Conservation (phyloP, 2,329 filamentous ascomycete species). For the Diaporthe sp. region DNA sequence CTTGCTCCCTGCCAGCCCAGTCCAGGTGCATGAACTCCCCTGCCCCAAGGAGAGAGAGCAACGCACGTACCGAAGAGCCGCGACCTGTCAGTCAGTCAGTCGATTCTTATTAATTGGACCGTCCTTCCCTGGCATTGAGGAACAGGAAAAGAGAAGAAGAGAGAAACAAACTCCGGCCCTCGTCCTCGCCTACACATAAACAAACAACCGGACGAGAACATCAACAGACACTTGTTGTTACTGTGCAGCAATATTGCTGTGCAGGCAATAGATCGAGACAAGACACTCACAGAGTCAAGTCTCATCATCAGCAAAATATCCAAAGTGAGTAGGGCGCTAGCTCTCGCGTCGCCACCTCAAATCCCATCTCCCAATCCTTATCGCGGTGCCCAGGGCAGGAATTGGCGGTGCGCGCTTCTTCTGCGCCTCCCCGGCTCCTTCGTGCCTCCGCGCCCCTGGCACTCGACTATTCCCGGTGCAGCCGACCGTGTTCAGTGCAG, state of each 20-base stretch:
- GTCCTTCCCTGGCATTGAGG: background rate
- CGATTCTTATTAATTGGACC: conserved; percentile 26
- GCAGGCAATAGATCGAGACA: background rate
- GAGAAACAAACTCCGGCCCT: background rate
- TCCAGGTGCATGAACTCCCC: conserved; percentile 24
- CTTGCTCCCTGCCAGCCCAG: conserved; percentile 19
- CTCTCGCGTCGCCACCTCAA: conserved; percentile 20
- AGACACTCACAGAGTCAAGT: background rate
- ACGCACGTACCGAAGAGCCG: conserved; percentile 16
- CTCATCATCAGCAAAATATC: too few species aligned
- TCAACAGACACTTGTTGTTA: background rate
- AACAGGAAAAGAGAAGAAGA: background rate
- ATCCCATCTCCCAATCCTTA: background rate
- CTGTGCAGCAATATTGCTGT: conserved; percentile 10
- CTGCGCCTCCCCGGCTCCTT: conserved; percentile 22
- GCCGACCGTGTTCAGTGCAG: conserved; percentile 13
- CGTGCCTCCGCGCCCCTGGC: background rate
- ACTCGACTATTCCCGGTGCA: conserved; percentile 6
- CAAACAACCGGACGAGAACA: background rate
- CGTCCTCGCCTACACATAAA: background rate
- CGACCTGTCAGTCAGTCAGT: conserved; percentile 15
- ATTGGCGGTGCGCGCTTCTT: conserved; percentile 20
- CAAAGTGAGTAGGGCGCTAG: conserved; percentile 11
- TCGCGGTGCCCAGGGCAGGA: conserved; percentile 14
- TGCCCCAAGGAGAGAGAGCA: background rate